Percentiles rank a stretch among this genome's conserved stretches.
These are phyloP conservation scores for Psilocybe sp. DNA, from an alignment of 768 basidiomycete species.

Conservation along the genomic window DNA sequence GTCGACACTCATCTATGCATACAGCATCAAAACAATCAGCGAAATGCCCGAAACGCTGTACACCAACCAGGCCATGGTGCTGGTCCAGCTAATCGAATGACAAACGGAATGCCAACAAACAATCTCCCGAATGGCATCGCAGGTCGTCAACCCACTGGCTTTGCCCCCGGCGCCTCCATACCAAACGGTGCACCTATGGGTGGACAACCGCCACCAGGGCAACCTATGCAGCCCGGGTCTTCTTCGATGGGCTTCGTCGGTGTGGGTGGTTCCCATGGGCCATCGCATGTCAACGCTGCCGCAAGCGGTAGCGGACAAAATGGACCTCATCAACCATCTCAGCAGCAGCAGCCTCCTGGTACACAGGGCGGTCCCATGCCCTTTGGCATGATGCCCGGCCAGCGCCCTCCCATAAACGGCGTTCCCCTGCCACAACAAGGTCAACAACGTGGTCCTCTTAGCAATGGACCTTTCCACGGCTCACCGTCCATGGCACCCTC, in stretches of 20 bases:
- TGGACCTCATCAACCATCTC: constrained; percentile 17
- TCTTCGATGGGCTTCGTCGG: constrained; percentile 21
- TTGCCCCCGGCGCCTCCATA: constrained; percentile 10
- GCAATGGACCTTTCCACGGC: constrained; percentile 45
- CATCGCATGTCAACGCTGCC: constrained; percentile 33
- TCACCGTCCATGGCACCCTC: constrained; percentile 67
- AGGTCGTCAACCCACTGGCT: constrained; percentile 13
- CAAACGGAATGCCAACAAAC: constrained; percentile 11
- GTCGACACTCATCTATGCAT: constrained; percentile 3
- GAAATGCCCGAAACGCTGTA: constrained; percentile 1
- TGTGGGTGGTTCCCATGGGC: constrained; percentile 22
- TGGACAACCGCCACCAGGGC: constrained; percentile 16
- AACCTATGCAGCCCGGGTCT: constrained; percentile 18
- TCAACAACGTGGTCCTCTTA: neutral
- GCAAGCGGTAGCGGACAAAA: constrained; percentile 35
- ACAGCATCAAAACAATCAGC: constrained; percentile 23
- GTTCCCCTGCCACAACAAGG: constrained; percentile 6
- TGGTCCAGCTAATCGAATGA: constrained; percentile 11
- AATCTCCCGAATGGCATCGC: constrained; percentile 1
- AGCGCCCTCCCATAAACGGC: constrained; percentile 15
- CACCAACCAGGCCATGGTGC: constrained; percentile 11
- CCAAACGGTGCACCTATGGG: constrained; percentile 23
- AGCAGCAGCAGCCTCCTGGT: constrained; percentile 15
- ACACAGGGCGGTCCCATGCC: constrained; percentile 12
- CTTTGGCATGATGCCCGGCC: constrained; percentile 13